Base-by-base conservation (phyloP, 2,329 filamentous ascomycete species). In the Monilinia vaccinii-corymbosi region DNA sequence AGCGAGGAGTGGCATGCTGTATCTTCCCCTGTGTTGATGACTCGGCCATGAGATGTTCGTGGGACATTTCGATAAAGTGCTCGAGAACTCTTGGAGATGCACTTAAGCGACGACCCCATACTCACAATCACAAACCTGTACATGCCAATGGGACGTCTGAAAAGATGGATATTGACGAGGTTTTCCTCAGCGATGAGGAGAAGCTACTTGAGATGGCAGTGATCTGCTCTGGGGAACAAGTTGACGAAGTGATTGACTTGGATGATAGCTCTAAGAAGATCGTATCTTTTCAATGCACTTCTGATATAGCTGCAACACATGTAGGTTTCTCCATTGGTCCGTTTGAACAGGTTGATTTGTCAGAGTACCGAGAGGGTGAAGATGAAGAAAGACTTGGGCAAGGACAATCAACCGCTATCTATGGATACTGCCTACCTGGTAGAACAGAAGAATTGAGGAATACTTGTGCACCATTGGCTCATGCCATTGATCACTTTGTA, bases 11-110 rank as follows among this genome's bases (percentile, higher is more conserved):
- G 21, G 86, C 91, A 1, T 93, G 86, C 50, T 92, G 87, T 67
- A 84, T 97, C 31, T 99, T 99, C 69, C 94, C 94, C 0, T 97
- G 94, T 72, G 81, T 97, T 56, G 94, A 99, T 71, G 89, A 96
- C 70, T 83, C 88, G 28, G 85, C 85, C 38, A 86, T 89, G 60
- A 83, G 91, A 60, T 93, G 87, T 69, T 85, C 86, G 13, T 99
- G 94, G 89, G 90, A 91, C 60, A 81, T 99, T 53, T 89, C 89
- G 2, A 86, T 99, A 70, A 91, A 87, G 61, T 93, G 87, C 67
- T 90, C 93, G 13, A 84, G 88, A 55, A 96, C 92, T 0, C 77
- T 99, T 0, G 92, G 92, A 6, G 91, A 97, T 75, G 88, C 82
- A 14, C 77, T 87, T 18, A 71, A 69, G 62, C 45, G 76, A 75